Evolutionary conservation across 768 basidiomycete species (phyloP).

Genomic region (Phaffia australis): DNA sequence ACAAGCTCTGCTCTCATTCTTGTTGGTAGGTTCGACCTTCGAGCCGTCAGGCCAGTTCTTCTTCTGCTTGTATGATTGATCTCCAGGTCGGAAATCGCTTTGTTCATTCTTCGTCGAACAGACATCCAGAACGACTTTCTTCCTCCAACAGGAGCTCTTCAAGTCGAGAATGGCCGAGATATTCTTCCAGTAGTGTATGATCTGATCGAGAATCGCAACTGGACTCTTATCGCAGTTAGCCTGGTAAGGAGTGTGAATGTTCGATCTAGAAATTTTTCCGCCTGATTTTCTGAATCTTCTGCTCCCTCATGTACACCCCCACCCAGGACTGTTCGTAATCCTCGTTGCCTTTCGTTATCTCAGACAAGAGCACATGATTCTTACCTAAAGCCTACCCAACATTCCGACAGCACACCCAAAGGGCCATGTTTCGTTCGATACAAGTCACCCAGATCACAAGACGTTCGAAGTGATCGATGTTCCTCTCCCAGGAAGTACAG

Average conservation of each 20-base stretch:
- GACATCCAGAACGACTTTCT: constrained; percentile 83
- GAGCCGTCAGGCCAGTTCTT: neutral
- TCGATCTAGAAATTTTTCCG: neutral
- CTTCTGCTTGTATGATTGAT: neutral
- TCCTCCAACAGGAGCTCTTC: constrained; percentile 52
- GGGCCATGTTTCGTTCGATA: constrained; percentile 61
- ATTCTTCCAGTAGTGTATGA: constrained; percentile 51
- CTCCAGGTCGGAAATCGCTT: neutral
- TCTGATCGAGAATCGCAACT: constrained; percentile 44
- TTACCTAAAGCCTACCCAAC: neutral
- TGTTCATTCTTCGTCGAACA: neutral
- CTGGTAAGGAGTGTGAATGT: constrained; percentile 33
- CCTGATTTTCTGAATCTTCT: neutral
- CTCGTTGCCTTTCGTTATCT: constrained; percentile 36
- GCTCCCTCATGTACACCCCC: neutral
- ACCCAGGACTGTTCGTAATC: constrained; percentile 10
- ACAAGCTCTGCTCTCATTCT: constrained; percentile 11
- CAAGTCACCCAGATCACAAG: constrained; percentile 39
- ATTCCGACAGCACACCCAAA: constrained; percentile 37
- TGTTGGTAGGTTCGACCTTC: constrained; percentile 8
- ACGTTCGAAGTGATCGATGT: constrained; percentile 42
- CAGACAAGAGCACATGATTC: neutral
- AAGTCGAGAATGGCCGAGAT: constrained; percentile 52
- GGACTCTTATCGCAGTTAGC: constrained; percentile 40
- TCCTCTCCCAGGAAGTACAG: constrained; percentile 27